phyloP scores from a whole-genome alignment of 352 stramenopile genomes.

The Hyaloperonospora arabidopsidis region DNA sequence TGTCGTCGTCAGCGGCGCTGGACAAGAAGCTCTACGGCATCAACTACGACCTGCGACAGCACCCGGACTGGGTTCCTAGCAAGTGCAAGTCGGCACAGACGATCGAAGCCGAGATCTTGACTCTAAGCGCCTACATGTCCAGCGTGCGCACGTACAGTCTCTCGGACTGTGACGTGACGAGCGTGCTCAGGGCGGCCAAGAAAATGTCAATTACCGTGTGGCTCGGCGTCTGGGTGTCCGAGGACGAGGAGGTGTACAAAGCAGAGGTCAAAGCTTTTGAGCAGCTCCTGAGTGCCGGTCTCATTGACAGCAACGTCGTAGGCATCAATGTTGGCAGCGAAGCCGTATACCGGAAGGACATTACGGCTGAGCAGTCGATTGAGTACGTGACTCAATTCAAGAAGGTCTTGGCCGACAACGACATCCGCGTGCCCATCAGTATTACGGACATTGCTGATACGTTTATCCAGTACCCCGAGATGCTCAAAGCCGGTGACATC shows the following conservation, averaged over 20 bases:
- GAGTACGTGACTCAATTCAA: constrained; percentile 72
- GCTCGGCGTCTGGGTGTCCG: constrained; percentile 78
- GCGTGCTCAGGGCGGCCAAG: constrained; percentile 66
- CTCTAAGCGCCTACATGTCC: constrained; percentile 51
- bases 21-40: constrained; percentile 71
- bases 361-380: constrained; percentile 60
- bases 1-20: constrained; percentile 34
- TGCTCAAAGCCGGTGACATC: constrained; percentile 66
- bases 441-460: constrained; percentile 81
- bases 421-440: constrained; percentile 50
- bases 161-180: constrained; percentile 62
- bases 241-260: constrained; percentile 52
- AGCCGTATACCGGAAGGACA: constrained; percentile 70
- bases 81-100: constrained; percentile 67
- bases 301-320: constrained; percentile 76
- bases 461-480: constrained; percentile 67
- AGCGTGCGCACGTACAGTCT: constrained; percentile 80
- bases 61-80: constrained; percentile 64
- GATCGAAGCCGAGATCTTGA: constrained; percentile 65
- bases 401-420: constrained; percentile 49
- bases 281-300: constrained; percentile 41
- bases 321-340: constrained; percentile 81
- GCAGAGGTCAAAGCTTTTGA: constrained; percentile 60
- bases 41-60: constrained; percentile 80
- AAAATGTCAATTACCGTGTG: constrained; percentile 59